Evolutionary conservation across 805 yeast genomes (phyloP).

Genomic region (Myxozyma sirexii): DNA sequence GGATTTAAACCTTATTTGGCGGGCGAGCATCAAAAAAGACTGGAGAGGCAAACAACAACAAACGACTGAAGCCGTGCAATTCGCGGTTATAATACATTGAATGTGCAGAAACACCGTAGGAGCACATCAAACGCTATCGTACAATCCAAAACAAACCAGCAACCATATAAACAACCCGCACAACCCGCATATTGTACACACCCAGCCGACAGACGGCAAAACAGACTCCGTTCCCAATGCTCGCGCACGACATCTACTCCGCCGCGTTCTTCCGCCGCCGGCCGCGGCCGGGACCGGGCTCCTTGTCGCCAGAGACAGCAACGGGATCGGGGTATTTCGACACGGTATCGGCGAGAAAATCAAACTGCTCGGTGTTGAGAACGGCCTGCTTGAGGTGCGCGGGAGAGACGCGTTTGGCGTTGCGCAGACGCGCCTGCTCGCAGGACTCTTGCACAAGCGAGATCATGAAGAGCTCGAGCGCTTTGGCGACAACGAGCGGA

Average conservation of each 20-base stretch:
- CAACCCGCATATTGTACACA: neutral
- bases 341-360: constrained; percentile 80
- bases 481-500: constrained; percentile 96
- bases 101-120: too few species aligned
- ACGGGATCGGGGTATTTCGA: constrained; percentile 58
- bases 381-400: constrained; percentile 84
- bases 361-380: constrained; percentile 84
- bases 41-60: too few species aligned
- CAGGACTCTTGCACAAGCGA: constrained; percentile 84
- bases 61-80: too few species aligned
- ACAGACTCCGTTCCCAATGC: neutral
- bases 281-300: constrained; percentile 24
- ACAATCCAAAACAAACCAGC: too few species aligned
- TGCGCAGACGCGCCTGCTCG: constrained; percentile 70
- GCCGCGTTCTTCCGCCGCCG: constrained; percentile 22
- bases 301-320: constrained; percentile 29
- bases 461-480: constrained; percentile 88
- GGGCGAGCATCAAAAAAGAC: neutral
- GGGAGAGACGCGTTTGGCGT: constrained; percentile 79
- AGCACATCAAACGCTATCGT: too few species aligned
- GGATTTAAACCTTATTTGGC: constrained; percentile 1
- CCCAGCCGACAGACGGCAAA: neutral
- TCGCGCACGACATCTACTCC: neutral
- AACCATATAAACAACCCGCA: neutral
- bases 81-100: too few species aligned